Base-by-base conservation (phyloP, 1,284 basidiomycete species). In the Sutorius eximius region DNA sequence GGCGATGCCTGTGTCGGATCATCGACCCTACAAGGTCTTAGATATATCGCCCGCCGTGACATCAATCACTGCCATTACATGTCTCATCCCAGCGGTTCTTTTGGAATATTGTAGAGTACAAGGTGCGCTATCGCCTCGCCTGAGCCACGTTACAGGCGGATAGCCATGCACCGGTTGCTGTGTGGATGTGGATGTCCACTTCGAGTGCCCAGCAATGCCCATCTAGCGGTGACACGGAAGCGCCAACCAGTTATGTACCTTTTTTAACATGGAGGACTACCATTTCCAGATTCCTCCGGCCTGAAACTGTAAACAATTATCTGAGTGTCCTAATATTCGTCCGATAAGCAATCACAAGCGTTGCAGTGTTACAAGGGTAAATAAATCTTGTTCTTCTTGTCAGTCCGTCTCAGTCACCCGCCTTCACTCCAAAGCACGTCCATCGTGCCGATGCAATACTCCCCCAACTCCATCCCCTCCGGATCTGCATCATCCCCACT, bases 391-490 rank as follows among this genome's bases (percentile, higher is more conserved):
- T 10, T 8, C 1, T 16, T 29, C 24, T 32, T 38, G 22, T 13
- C 18, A 5, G 6, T n/a, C 33, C 24, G 32, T 41, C 18, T 18
- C 20, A 5, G 3, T 59, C 53, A 63, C 45, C 42, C 41, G 18
- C 43, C 51, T 13, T 56, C 48, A 12, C 45, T 50, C 52, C 55
- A 69, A 42, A 55, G 41, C 37, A 71, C 58, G 10, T 68, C 59
- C 49, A 27, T 45, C 18, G 56, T 60, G 0, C 67, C 70, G 13
- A 72, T 61, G 47, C 66, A 69, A 40, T 61, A 71, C 38, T 72
- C 70, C 2, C 53, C 36, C 22, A 70, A 15, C 32, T n/a, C 47
- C 6, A 16, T n/a, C 18, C 27, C n/a, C 10, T 52, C 58, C 13
- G 16, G 13, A 20, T 50, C 43, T 32, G 12, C 20, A 5, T 56